Conservation (phyloP, 495 filamentous ascomycete genomes). For the Penicillium taxi region DNA sequence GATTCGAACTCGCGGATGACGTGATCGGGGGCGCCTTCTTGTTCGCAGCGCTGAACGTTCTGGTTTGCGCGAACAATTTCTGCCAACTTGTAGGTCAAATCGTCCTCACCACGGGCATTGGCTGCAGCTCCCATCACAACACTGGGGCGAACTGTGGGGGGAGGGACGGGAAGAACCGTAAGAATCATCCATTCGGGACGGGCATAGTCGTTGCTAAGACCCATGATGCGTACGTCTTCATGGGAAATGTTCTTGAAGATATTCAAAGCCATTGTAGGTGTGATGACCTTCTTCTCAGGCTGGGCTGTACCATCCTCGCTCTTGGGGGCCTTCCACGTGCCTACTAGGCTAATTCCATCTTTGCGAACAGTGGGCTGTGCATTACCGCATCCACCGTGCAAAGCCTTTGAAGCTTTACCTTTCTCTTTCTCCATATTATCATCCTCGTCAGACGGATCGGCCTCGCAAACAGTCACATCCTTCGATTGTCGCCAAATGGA, state of each 20-base stretch:
- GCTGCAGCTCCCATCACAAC: conserved; percentile 82
- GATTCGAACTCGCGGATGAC: conserved; percentile 82
- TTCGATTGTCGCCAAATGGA: conserved; percentile 84
- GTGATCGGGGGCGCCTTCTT: conserved; percentile 83
- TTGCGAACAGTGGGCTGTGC: conserved; percentile 77
- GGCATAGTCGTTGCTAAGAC: conserved; percentile 85
- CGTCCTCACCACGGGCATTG: conserved; percentile 89
- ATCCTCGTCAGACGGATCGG: conserved; percentile 56
- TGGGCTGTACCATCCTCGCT: conserved; percentile 56
- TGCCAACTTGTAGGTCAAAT: conserved; percentile 96
- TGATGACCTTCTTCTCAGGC: conserved; percentile 76
- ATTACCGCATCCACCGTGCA: conserved; percentile 91
- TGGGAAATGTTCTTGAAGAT: conserved; percentile 77
- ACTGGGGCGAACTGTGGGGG: conserved; percentile 89
- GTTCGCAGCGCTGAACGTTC: conserved; percentile 79
- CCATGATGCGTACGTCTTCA: conserved; percentile 75
- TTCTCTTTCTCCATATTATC: conserved; percentile 50
- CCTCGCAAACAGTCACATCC: conserved; percentile 72
- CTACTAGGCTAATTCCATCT: conserved; percentile 73
- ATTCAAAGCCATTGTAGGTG: conserved; percentile 72
- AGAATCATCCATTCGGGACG: conserved; percentile 98
- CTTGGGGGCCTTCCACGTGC: conserved; percentile 72
- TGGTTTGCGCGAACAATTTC: conserved; percentile 97
- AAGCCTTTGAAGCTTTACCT: conserved; percentile 36
- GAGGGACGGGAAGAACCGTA: conserved; percentile 88